These are phyloP conservation scores for Volvariella volvacea DNA, from an alignment of 1,284 basidiomycete species.

Conservation along the genomic window DNA sequence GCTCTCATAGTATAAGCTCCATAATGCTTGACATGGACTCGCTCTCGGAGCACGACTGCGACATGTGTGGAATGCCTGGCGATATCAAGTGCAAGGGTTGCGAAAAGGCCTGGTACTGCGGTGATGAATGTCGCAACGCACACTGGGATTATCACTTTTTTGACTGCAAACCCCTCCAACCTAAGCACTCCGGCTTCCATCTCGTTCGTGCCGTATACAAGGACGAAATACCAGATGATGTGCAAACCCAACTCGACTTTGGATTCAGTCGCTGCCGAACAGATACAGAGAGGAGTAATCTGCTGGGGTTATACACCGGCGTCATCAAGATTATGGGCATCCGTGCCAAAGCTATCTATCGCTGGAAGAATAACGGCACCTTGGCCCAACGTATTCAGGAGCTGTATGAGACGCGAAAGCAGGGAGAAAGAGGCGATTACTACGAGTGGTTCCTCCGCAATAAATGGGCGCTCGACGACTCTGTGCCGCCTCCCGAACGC, in stretches of 20 bases:
- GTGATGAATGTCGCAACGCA: conserved; percentile 19
- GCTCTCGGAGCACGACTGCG: no score
- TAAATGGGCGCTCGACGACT: conserved; percentile 21
- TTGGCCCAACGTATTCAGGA: conserved; percentile 27
- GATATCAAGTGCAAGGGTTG: conserved; percentile 15
- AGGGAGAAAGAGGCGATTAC: conserved; percentile 16
- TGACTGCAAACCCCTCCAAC: conserved; percentile 20
- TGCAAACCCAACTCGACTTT: conserved; percentile 26
- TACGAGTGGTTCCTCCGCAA: conserved; percentile 30
- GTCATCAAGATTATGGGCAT: conserved; percentile 17
- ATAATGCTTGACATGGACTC: no score
- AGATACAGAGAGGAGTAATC: conserved; percentile 10
- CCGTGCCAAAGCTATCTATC: conserved; percentile 20
- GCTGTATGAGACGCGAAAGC: conserved; percentile 18
- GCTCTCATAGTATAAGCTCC: no score
- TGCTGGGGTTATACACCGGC: conserved; percentile 26
- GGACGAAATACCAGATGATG: conserved; percentile 21
- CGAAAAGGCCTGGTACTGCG: conserved; percentile 24
- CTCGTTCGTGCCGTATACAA: conserved; percentile 18
- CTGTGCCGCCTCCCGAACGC: conserved; percentile 7
- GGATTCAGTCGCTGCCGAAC: conserved; percentile 22
- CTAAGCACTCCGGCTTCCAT: conserved; percentile 22
- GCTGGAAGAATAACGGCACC: conserved; percentile 23
- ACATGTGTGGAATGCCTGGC: no score
- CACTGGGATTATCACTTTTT: conserved; percentile 27